These are phyloP conservation scores for Umbelopsis vinacea DNA, from an alignment of 192 early-diverging fungal species.

Conservation along the genomic window DNA sequence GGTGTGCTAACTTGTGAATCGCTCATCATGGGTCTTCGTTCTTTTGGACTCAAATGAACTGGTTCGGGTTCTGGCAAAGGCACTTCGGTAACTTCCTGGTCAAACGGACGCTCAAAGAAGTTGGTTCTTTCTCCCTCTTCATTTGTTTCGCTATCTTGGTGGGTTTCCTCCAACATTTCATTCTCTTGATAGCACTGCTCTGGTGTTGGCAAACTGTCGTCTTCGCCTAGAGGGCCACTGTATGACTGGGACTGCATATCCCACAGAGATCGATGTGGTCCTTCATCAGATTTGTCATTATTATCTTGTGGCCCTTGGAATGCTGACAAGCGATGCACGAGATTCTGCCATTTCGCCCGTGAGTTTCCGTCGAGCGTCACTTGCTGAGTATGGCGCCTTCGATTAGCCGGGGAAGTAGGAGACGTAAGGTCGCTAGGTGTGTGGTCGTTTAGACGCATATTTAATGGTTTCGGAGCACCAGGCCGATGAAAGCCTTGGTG, in stretches of 20 bases:
- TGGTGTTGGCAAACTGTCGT: slow-evolving; percentile 29
- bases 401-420: not conserved
- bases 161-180: not conserved
- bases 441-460: not conserved
- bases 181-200: slow-evolving; percentile 17
- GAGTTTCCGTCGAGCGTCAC: not conserved
- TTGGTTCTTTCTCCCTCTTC: not conserved
- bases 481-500: not conserved
- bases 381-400: not conserved
- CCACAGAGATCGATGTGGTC: slow-evolving; percentile 8
- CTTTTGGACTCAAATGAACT: not conserved
- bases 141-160: not conserved
- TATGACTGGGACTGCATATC: not conserved
- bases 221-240: not conserved
- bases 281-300: not conserved
- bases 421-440: not conserved
- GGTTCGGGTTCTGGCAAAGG: not conserved
- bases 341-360: slow-evolving; percentile 23
- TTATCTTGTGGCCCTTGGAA: not conserved
- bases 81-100: not conserved
- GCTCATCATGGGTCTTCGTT: not conserved
- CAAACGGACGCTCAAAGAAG: slow-evolving; percentile 18
- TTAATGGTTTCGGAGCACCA: slow-evolving; percentile 4
- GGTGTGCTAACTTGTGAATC: not conserved
- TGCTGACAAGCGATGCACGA: not conserved